These are phyloP conservation scores for Starmerella riodocensis DNA, from an alignment of 805 yeast species.

Conservation along the genomic window DNA sequence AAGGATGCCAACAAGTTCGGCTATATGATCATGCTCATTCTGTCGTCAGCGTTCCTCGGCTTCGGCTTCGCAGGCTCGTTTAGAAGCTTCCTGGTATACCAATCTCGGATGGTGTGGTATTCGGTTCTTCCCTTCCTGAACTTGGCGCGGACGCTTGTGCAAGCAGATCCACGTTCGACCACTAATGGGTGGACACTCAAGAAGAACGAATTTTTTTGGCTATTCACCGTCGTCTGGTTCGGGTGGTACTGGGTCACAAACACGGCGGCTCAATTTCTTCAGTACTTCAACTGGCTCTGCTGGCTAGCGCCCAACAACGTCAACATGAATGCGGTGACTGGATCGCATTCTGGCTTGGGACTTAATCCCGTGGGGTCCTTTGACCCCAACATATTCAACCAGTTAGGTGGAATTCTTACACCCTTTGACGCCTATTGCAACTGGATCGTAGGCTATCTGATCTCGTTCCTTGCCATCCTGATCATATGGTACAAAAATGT, in stretches of 20 bases:
- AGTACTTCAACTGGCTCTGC: conserved; percentile 49
- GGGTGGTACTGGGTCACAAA: conserved; percentile 58
- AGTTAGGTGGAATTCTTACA: conserved; percentile 5
- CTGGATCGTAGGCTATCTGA: conserved; percentile 28
- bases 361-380: conserved; percentile 40
- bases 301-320: conserved; percentile 45
- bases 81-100: conserved; percentile 45
- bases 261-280: conserved; percentile 45
- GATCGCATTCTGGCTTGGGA: conserved; percentile 35
- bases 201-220: conserved; percentile 37
- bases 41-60: conserved; percentile 51
- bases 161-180: conserved; percentile 30
- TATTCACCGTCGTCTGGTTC: conserved; percentile 34
- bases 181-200: conserved; percentile 50
- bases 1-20: conserved; percentile 29
- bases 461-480: conserved; percentile 25
- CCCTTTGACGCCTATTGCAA: conserved; percentile 12
- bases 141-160: conserved; percentile 36
- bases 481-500: conserved; percentile 35
- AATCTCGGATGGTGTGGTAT: conserved; percentile 43
- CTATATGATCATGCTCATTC: conserved; percentile 39
- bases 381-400: conserved; percentile 27
- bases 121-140: conserved; percentile 36
- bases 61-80: conserved; percentile 54
- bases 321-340: conserved; percentile 48